Evolutionary conservation across 139 green algal genomes (phyloP).

Genomic region (Raphidocelis subcapitata): DNA sequence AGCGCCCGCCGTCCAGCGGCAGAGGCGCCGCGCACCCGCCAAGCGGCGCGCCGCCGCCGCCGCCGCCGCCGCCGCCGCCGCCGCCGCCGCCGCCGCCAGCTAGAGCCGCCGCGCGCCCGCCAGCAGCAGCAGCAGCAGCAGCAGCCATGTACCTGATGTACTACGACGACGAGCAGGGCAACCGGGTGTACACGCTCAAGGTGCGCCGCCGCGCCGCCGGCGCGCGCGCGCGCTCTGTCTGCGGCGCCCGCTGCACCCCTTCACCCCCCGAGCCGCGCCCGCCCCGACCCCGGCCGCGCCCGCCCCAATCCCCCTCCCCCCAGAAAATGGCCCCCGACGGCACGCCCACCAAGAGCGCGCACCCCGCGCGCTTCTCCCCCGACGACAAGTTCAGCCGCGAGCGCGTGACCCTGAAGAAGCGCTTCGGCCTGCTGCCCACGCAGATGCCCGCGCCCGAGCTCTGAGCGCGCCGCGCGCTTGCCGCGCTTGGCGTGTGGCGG

Average conservation of each 20-base stretch:
- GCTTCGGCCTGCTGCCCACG: conserved; percentile 93
- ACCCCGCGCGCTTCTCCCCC: conserved; percentile 94
- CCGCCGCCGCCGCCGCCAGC: no score
- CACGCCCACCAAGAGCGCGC: conserved; percentile 79
- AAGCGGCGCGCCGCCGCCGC: no score
- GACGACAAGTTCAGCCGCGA: conserved; percentile 98
- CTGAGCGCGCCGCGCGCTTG: no score
- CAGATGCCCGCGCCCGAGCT: conserved; percentile 29
- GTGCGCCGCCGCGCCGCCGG: conserved; percentile 38
- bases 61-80: no score
- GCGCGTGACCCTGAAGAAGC: conserved; percentile 88
- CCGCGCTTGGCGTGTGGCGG: no score
- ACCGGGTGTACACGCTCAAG: conserved; percentile 94
- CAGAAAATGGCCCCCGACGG: conserved; percentile 84
- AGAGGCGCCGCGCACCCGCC: no score
- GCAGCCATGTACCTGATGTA: conserved; percentile 98
- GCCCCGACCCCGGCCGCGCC: neutral
- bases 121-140: neutral
- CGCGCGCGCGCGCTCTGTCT: neutral
- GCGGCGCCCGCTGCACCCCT: neutral
- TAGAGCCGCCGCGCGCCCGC: no score
- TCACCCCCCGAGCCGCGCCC: neutral
- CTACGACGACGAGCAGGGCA: conserved; percentile 84
- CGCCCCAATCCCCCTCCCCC: neutral
- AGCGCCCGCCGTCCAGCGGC: no score